Evolutionary conservation across 169 alveolate species (phyloP).

Genomic region (Plasmodium gonderi): DNA sequence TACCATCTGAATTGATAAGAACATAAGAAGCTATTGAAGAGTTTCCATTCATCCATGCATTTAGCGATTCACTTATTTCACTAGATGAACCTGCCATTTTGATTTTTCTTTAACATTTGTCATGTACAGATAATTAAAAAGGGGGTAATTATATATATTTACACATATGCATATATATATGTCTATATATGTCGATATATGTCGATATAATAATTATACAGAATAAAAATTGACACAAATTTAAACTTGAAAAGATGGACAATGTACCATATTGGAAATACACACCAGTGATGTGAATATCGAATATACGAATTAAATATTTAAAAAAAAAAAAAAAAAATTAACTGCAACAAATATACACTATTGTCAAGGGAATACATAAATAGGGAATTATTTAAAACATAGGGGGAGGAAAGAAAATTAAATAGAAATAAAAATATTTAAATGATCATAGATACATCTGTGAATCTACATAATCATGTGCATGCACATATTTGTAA

Average conservation of each 20-base stretch:
- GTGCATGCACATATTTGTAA: not conserved
- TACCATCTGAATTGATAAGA: conserved; percentile 60
- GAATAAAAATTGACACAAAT: not conserved
- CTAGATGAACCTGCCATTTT: conserved; percentile 69
- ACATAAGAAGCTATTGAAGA: conserved; percentile 58
- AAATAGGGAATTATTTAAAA: not conserved
- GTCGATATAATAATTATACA: not conserved
- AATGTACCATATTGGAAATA: not conserved
- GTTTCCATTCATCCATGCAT: conserved; percentile 57
- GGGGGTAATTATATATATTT: too few relatives aligned
- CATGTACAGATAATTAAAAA: not conserved
- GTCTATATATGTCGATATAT: not conserved
- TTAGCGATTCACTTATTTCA: conserved; percentile 70
- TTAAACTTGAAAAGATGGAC: not conserved
- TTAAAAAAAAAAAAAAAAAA: not conserved
- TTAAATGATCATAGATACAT: not conserved
- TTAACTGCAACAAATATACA: conserved; percentile 3
- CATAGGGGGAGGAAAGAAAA: not conserved
- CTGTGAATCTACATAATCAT: too few relatives aligned
- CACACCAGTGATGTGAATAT: too few relatives aligned
- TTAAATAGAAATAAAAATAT: not conserved
- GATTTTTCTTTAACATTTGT: not conserved
- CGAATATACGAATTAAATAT: not conserved
- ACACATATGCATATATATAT: too few relatives aligned
- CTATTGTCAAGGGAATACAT: not conserved